Conservation (phyloP, 495 filamentous ascomycete species). For the Penicillium paradoxum region DNA sequence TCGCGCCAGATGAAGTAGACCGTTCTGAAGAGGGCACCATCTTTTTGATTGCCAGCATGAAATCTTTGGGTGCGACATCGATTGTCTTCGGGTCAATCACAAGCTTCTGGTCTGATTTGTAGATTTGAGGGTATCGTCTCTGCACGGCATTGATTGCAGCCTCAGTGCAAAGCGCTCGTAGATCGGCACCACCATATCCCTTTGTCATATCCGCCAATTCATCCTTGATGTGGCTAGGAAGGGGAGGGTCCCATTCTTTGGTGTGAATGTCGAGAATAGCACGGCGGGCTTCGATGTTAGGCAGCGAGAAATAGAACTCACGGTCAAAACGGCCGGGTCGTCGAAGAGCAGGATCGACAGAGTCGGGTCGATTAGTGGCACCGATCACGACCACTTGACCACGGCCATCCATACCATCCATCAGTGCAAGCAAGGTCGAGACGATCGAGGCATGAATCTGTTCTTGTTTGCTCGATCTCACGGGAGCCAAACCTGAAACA, state of each 20-base stretch:
- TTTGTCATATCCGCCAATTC: slow-evolving; percentile 83
- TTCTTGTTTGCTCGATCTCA: slow-evolving; percentile 94
- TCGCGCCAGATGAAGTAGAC: slow-evolving; percentile 74
- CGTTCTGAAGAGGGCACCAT: slow-evolving; percentile 92
- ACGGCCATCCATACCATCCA: slow-evolving; percentile 99
- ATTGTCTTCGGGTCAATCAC: slow-evolving; percentile 80
- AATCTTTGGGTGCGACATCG: slow-evolving; percentile 81
- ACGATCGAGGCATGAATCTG: slow-evolving; percentile 99
- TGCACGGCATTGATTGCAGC: slow-evolving; percentile 98
- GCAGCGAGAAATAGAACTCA: slow-evolving; percentile 96
- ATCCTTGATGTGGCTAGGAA: slow-evolving; percentile 72
- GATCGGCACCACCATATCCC: slow-evolving; percentile 92
- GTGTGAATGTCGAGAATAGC: slow-evolving; percentile 94
- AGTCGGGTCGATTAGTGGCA: slow-evolving; percentile 95
- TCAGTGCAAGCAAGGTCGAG: slow-evolving; percentile 86
- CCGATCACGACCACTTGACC: slow-evolving; percentile 98
- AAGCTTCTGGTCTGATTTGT: slow-evolving; percentile 84
- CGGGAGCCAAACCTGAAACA: slow-evolving; percentile 67
- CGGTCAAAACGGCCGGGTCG: slow-evolving; percentile 95
- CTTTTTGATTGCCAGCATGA: slow-evolving; percentile 93
- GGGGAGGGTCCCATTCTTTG: slow-evolving; percentile 77
- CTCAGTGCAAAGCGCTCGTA: slow-evolving; percentile 92
- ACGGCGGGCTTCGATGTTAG: slow-evolving; percentile 69
- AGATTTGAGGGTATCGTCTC: slow-evolving; percentile 92
- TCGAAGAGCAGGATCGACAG: slow-evolving; percentile 93